Base-by-base conservation (phyloP, 2,329 filamentous ascomycete species). In the Penicillium paneum region DNA sequence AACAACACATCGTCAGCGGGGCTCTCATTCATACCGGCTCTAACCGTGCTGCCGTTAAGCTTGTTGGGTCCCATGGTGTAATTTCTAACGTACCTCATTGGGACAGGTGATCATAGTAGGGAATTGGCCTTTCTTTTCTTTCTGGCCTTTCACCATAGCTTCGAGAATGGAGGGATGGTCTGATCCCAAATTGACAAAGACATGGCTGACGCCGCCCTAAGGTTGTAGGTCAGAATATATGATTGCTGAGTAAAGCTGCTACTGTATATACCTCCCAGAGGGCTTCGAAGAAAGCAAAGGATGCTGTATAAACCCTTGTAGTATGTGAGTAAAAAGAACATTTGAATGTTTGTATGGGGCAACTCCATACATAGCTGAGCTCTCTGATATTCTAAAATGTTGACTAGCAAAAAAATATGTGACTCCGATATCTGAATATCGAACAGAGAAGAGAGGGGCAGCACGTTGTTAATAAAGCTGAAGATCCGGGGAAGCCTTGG, bases 231-330 rank as follows among this genome's bases (percentile, higher is more conserved):
- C 15, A 41, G 28, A 13, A 5, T 32, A 26, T 2, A 4, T 26
- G 26, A 3, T 8, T 26, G 1, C 21, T 7, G 15, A 12, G 15
- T 19, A 12, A 12, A 36, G 24, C 19, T 17, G 8, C 17, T n/a
- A 21, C 6, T 15, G n/a, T 82, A 72, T 81, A 81, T 67, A 83
- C 82, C 72, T 90, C 87, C 85, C 86, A 90, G 43, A 92, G 76
- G 31, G 88, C 87, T 76, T 93, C 89, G 61, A 93, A 91, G 72
- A 93, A 91, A 70, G 89, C 89, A 65, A 86, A 89, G 0, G 88
- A 90, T 12, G 89, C 84, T 8, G 89, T 92, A 69, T 92, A 80
- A 31, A 65, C 66, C 71, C 71, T 71, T 19, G 5, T 26, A 0
- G 8, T 46, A 36, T 31, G 32, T 55, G 35, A 38, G 40, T 12